These are phyloP conservation scores for Brassica juncea DNA, from an alignment of 345 rosid genomes.

Conservation along the genomic window DNA sequence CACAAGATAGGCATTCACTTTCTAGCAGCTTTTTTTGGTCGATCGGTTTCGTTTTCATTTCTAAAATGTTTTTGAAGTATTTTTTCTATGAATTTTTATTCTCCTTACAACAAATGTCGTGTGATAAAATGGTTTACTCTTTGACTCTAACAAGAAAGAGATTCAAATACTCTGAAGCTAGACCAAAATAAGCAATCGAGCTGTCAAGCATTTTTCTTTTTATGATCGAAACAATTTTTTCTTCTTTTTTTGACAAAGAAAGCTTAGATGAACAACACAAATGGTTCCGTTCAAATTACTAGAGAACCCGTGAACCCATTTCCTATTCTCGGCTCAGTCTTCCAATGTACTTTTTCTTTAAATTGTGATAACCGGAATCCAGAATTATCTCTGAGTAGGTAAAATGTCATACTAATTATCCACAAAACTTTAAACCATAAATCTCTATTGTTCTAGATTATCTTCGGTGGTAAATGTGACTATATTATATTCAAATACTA, in stretches of 20 bases:
- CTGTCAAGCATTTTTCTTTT: constrained; percentile 16
- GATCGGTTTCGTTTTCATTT: constrained; percentile 37
- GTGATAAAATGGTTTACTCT: constrained; percentile 7
- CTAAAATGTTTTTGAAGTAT: constrained; percentile 18
- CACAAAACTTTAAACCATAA: constrained; percentile 1
- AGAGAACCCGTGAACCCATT: constrained; percentile 16
- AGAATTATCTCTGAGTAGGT: background rate
- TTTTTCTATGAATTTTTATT: background rate
- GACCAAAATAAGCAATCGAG: constrained; percentile 25
- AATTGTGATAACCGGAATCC: background rate
- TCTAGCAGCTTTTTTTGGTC: constrained; percentile 31
- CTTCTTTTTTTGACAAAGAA: background rate
- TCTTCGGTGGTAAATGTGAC: background rate
- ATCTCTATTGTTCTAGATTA: background rate
- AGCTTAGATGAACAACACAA: background rate
- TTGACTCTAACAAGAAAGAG: constrained; percentile 20
- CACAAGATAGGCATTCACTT: constrained; percentile 27
- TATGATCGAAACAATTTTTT: background rate
- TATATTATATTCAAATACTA: background rate
- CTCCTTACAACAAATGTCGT: constrained; percentile 22
- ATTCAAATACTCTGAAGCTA: constrained; percentile 25
- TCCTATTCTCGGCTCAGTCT: background rate
- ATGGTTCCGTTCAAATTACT: constrained; percentile 27
- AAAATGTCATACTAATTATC: constrained; percentile 1
- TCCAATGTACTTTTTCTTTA: background rate